A percentile compares a stretch with the other conserved stretches of the same genome.
Conservation (phyloP, 306 rosid genomes). For the Trichosanthes cucumerina region DNA sequence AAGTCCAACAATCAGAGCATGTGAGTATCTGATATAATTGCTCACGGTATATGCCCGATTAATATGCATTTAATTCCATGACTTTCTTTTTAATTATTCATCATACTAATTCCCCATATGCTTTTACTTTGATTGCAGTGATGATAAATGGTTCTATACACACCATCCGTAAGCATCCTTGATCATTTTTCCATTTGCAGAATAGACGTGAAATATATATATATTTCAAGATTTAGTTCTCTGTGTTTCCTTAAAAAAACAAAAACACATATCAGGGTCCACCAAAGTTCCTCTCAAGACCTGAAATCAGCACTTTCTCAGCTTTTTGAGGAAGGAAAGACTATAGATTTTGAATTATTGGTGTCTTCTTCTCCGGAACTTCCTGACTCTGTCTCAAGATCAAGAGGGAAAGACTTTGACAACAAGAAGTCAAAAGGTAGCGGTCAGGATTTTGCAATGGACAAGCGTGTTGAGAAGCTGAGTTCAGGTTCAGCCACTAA, state of each 20-base stretch:
- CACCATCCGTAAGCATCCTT: constrained; percentile 51
- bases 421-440: constrained; percentile 43
- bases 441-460: constrained; percentile 20
- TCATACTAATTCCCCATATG: background rate
- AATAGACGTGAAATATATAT: background rate
- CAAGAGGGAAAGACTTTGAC: constrained; percentile 61
- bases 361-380: constrained; percentile 37
- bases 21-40: constrained; percentile 33
- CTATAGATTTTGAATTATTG: constrained; percentile 22
- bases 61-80: background rate
- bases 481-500: constrained; percentile 24
- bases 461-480: constrained; percentile 24
- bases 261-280: constrained; percentile 42
- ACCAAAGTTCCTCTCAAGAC: constrained; percentile 48
- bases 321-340: constrained; percentile 21
- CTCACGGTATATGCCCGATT: background rate
- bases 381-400: constrained; percentile 57
- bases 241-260: background rate
- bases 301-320: constrained; percentile 51
- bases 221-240: background rate
- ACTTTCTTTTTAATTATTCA: background rate
- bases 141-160: constrained; percentile 52
- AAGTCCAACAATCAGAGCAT: constrained; percentile 21
- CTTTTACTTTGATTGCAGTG: constrained; percentile 30
- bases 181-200: background rate